These are phyloP conservation scores for Cyberlindnera mycetangii DNA, from an alignment of 805 yeast species.

Conservation along the genomic window DNA sequence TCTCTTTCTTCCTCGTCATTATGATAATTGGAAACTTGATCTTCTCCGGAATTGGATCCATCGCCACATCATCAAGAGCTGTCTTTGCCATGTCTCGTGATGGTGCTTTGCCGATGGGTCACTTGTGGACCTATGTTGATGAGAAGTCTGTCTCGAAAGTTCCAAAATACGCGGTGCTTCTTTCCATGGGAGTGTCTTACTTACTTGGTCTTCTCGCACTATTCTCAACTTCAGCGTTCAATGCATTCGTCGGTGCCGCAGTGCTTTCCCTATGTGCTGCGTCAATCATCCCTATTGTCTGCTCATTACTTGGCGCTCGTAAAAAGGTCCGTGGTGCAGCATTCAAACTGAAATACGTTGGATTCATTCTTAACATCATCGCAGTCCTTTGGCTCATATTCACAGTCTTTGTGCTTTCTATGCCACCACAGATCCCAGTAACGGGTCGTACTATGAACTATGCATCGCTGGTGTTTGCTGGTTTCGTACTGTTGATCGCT, in stretches of 20 bases:
- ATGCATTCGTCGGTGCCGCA: slow-evolving; percentile 81
- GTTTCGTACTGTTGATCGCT: slow-evolving; percentile 47
- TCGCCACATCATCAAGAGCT: slow-evolving; percentile 80
- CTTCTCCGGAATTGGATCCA: slow-evolving; percentile 76
- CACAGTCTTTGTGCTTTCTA: slow-evolving; percentile 59
- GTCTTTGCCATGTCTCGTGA: slow-evolving; percentile 82
- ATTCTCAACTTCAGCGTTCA: slow-evolving; percentile 70
- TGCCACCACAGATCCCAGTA: slow-evolving; percentile 65
- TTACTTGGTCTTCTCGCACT: slow-evolving; percentile 62
- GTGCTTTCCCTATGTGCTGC: slow-evolving; percentile 74
- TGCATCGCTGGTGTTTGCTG: slow-evolving; percentile 59
- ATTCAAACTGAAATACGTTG: slow-evolving; percentile 57
- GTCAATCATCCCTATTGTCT: slow-evolving; percentile 69
- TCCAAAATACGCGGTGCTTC: slow-evolving; percentile 66
- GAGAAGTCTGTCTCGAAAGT: slow-evolving; percentile 50
- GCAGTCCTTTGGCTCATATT: slow-evolving; percentile 60
- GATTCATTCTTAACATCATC: slow-evolving; percentile 58
- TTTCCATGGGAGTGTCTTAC: slow-evolving; percentile 61
- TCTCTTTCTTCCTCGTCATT: slow-evolving; percentile 65
- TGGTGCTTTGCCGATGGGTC: slow-evolving; percentile 68
- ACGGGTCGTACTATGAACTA: slow-evolving; percentile 41
- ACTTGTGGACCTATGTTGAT: slow-evolving; percentile 65
- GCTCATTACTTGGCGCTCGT: slow-evolving; percentile 58
- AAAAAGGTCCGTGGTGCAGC: slow-evolving; percentile 64
- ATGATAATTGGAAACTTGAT: slow-evolving; percentile 66